Conservation (phyloP, 192 early-diverging fungal species). For the Geranomyces variabilis region DNA sequence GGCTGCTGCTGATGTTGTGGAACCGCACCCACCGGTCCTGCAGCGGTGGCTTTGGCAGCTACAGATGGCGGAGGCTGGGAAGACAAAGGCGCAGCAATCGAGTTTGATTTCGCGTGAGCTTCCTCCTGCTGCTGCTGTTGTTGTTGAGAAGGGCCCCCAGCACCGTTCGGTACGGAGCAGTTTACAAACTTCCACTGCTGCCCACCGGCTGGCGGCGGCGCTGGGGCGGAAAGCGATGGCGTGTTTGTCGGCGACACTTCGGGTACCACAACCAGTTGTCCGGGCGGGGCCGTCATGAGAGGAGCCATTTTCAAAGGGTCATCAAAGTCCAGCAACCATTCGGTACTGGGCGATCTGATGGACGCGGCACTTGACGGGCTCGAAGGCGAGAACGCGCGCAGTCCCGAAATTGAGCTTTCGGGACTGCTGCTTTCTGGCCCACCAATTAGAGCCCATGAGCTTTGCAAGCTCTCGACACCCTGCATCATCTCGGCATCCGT, state of each 20-base stretch:
- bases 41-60: background rate
- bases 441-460: background rate
- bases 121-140: background rate
- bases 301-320: too few relatives aligned
- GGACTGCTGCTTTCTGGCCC: background rate
- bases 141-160: background rate
- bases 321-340: conserved; percentile 29
- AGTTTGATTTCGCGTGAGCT: background rate
- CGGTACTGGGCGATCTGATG: conserved; percentile 7
- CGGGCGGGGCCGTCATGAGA: background rate
- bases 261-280: background rate
- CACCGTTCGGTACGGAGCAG: conserved; percentile 6
- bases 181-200: conserved; percentile 17
- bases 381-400: conserved; percentile 18
- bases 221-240: background rate
- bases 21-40: background rate
- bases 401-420: background rate
- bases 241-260: background rate
- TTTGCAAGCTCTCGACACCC: background rate
- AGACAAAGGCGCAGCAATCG: background rate
- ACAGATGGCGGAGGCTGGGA: too few relatives aligned
- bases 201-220: background rate
- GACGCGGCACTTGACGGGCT: conserved; percentile 17
- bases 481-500: background rate
- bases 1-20: background rate